Evolutionary conservation across 2,329 filamentous ascomycete species (phyloP), one percentile per base, ranked within the genome.

Genomic region (Alternaria viburni): DNA sequence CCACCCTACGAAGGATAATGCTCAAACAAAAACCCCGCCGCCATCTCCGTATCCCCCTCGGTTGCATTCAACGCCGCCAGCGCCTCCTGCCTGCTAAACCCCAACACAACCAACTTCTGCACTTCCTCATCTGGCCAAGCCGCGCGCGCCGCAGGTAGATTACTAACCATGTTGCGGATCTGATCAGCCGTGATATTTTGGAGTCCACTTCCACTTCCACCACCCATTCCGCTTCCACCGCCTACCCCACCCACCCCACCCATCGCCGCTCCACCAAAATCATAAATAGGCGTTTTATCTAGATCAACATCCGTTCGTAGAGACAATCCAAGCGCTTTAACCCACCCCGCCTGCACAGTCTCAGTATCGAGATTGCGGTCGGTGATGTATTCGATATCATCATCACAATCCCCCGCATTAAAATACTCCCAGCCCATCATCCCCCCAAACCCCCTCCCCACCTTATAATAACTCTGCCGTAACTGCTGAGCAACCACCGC

Each of bases 371-470:
- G 49, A 0, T 73, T 69, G 5, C 75, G 67, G 0, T 50, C 49
- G 2, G 71, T 51, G 0, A 77, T 68, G 9, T 78, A 71, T 6
- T 71, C 69, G 11, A 77, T 15, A 44, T 79, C 77, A 1, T 69
- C 66, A 0, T 76, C 75, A 26, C 68, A 68, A 23, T 75, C 72
- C 15, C 78, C 79, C 11, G 90, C 88, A 82, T 97, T 96, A 82
- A 95, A 97, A 77, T 96, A 97, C 81, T 97, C 94, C 94, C 94
- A 97, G 3, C 93, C 93, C 89, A 96, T 96, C 7, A 97, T 89
- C 1, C 94, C 94, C 1, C 93, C 94, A 77, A 97, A 96, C 1
- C 82, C 82, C 1, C 57, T 68, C 2, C 75, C 73, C 0, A 70
- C 54, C n/a, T 60, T 60, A 12, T 67, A 86, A 71, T 92, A 92